A percentile compares a stretch with the other conserved stretches of the same genome.
phyloP scores from a whole-genome alignment of 1,284 basidiomycete genomes.

The Papiliotrema terrestris region DNA sequence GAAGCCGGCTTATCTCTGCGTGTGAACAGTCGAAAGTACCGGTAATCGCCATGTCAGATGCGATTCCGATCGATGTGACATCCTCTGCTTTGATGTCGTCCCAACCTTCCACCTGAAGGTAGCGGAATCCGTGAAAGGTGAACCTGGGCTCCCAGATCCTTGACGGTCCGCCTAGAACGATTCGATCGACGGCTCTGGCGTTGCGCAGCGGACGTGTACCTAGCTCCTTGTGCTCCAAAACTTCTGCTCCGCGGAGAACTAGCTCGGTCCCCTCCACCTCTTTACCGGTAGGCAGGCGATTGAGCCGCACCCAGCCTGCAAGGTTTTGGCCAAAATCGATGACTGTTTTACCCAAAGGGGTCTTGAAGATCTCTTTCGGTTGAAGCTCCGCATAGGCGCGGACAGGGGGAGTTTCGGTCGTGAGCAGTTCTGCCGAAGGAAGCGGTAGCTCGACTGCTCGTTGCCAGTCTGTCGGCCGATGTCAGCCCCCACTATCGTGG shows the following conservation, averaged over 20 bases:
- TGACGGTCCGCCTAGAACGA: slow-evolving; percentile 10
- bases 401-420: slow-evolving; percentile 33
- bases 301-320: slow-evolving; percentile 31
- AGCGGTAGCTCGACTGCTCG: no score
- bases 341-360: slow-evolving; percentile 29
- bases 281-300: slow-evolving; percentile 2
- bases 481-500: not conserved
- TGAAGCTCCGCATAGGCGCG: slow-evolving; percentile 14
- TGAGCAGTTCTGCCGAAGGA: slow-evolving; percentile 15
- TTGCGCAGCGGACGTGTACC: slow-evolving; percentile 24
- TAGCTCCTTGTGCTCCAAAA: slow-evolving; percentile 31
- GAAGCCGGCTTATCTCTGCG: slow-evolving; percentile 26
- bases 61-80: slow-evolving; percentile 17
- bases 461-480: no score
- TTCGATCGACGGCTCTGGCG: slow-evolving; percentile 15
- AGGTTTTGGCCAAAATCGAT: slow-evolving; percentile 43
- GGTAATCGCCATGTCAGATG: slow-evolving; percentile 26
- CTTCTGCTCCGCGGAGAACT: slow-evolving; percentile 27
- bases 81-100: slow-evolving; percentile 14
- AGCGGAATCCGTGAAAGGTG: slow-evolving; percentile 31
- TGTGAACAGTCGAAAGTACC: slow-evolving; percentile 36
- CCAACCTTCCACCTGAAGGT: slow-evolving; percentile 15
- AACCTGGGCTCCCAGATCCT: slow-evolving; percentile 20
- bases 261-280: no score
- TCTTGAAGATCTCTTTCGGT: slow-evolving; percentile 22